Base-by-base conservation (phyloP, 2,329 filamentous ascomycete genomes). In the Ustilaginoidea virens region DNA sequence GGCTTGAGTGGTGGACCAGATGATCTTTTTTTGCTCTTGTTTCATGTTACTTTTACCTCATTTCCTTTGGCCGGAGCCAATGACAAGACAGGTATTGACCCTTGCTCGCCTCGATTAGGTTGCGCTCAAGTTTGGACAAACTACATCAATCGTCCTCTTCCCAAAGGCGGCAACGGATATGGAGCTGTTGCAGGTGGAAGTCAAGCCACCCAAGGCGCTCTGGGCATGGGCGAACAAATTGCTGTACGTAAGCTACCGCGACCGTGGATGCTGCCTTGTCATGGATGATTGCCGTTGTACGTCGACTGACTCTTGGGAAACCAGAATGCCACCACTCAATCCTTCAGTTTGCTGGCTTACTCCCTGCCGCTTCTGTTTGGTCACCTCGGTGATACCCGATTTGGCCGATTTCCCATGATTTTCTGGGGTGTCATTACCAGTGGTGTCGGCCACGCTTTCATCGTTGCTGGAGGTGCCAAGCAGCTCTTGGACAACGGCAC, bases 371-470 rank as follows among this genome's bases (percentile, higher is more conserved):
- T 75, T 15, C 22, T 69, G 5, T 59, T 62, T 31, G 62, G 59
- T 12, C 70, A 60, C 47, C 39, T 77, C 10, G 73, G 78, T 23
- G 80, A 86, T 47, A 62, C 74, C 32, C 74, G 70, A 40, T 67
- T 69, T 24, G 79, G 79, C 33, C 74, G 77, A 36, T 85, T 74
- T 55, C 63, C 63, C 41, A 76, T 80, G 23, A 83, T 85, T 42
- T 70, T 74, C 48, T 67, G 68, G 44, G 76, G 78, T 37, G 71
- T 80, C n/a, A 54, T 52, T 2, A 61, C 79, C 23, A 76, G 77
- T 31, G 69, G 78, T 47, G 25, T 78, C 17, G 77, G 76, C 6
- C 74, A 82, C 40, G 48, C 71, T n/a, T 66, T 85, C 30, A 61
- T 85, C 33, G 65, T 80, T 35, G 57, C 66, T 13, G 74, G 75